A percentile compares a stretch with the other conserved stretches of the same genome.
phyloP scores from a whole-genome alignment of 73 alveolate species.

The Uronychia binucleata region DNA sequence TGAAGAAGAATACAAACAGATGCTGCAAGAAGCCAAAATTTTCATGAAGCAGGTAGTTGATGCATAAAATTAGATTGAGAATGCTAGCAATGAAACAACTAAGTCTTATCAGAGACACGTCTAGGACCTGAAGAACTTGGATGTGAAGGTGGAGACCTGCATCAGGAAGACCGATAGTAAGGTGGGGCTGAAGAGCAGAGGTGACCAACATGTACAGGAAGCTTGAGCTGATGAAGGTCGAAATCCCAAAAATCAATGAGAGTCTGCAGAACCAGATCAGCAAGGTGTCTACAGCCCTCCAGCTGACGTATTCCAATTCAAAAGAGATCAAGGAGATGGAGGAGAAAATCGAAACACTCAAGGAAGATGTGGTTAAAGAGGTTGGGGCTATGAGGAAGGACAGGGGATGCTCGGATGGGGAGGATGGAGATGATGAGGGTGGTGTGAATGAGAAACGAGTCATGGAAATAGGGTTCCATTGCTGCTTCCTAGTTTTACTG shows the following conservation, averaged over 20 bases:
- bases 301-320: not conserved
- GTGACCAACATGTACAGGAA: not conserved
- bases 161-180: not conserved
- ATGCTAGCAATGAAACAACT: not conserved
- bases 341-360: not conserved
- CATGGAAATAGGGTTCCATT: not conserved
- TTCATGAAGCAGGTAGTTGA: not conserved
- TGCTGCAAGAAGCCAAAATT: not conserved
- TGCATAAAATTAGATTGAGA: not conserved
- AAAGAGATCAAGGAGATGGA: not conserved
- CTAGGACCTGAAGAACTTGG: not conserved
- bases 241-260: not conserved
- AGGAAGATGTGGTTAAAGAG: not conserved
- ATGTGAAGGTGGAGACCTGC: not conserved
- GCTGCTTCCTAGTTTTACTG: not conserved
- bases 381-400: not conserved
- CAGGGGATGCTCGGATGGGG: too few relatives aligned
- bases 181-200: not conserved
- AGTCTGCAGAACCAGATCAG: not conserved
- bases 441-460: not conserved
- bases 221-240: not conserved
- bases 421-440: too few relatives aligned
- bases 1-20: not conserved
- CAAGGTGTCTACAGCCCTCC: not conserved
- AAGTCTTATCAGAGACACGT: not conserved